Evolutionary conservation across 2,329 filamentous ascomycete genomes (phyloP), one percentile per base, ranked within the genome.

Genomic region (Fusarium proliferatum): DNA sequence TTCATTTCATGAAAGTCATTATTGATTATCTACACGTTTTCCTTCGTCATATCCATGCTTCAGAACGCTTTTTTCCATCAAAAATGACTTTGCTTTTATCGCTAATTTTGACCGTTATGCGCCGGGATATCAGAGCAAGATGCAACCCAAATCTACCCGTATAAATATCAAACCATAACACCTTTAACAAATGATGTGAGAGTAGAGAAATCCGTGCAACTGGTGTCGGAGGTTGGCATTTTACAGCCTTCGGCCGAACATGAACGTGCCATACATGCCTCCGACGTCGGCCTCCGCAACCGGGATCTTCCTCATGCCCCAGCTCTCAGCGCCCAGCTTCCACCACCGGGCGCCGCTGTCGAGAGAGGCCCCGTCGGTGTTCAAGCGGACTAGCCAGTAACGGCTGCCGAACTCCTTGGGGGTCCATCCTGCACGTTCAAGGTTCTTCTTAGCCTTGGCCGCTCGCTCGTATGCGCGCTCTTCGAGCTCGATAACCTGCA

Each of bases 261-360:
- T 91, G 77, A 88, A 90, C 30, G 85, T 88, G 28, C 96, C 96
- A 80, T 98, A 98, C 79, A 97, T 97, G 71, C 94, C 94, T 77
- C 97, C 96, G 33, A 98, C 93, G 81, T 98, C 96, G 60, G 95
- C 94, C 79, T 91, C 90, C 33, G 93, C 94, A 75, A 98, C 92
- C n/a, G 96, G 97, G 46, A 98, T 88, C 84, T 98, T 96, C 71
- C 93, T 88, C 90, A 95, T 95, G 42, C 94, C 94, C 94, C 94
- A 96, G 84, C 91, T 93, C 76, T 90, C 89, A 55, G 93, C 93
- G 38, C 94, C 94, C 92, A 94, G 93, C 85, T 96, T 96, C 94
- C 94, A 96, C 77, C 85, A 84, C 74, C 91, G 88, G 79, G 92
- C 90, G 62, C 84, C 80, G 61, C 82, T 80, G 70, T 85, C 84